phyloP scores from a whole-genome alignment of 108 stramenopile genomes.

The Nitzschia putrida region DNA sequence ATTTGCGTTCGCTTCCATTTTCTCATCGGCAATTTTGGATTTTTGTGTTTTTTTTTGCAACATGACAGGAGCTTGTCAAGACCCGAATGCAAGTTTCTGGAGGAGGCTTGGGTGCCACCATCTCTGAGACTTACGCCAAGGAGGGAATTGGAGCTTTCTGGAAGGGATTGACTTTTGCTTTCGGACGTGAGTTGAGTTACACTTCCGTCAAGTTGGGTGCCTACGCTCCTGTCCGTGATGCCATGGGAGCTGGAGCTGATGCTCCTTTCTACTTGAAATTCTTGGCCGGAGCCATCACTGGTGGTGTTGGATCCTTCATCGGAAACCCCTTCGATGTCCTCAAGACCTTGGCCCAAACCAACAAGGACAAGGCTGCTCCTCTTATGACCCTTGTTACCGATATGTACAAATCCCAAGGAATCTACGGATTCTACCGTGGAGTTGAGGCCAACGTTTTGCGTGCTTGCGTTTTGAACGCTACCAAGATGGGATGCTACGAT shows the following conservation, averaged over 20 bases:
- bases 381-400: slow-evolving; percentile 57
- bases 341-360: slow-evolving; percentile 87
- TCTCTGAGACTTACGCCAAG: slow-evolving; percentile 44
- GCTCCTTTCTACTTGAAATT: slow-evolving; percentile 85
- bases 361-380: slow-evolving; percentile 61
- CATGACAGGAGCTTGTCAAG: slow-evolving; percentile 78
- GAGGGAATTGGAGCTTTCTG: slow-evolving; percentile 84
- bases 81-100: slow-evolving; percentile 91
- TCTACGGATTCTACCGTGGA: slow-evolving; percentile 90
- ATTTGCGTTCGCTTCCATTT: neutral
- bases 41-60: slow-evolving; percentile 1
- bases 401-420: slow-evolving; percentile 85
- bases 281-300: slow-evolving; percentile 83
- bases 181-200: slow-evolving; percentile 85
- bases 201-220: slow-evolving; percentile 87
- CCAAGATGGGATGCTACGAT: slow-evolving; percentile 93
- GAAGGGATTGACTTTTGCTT: slow-evolving; percentile 89
- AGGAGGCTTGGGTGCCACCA: slow-evolving; percentile 46
- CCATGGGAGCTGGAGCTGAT: slow-evolving; percentile 76
- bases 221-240: slow-evolving; percentile 56
- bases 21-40: neutral
- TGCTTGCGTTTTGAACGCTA: slow-evolving; percentile 91
- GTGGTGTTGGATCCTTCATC: slow-evolving; percentile 80
- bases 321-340: slow-evolving; percentile 90
- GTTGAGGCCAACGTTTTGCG: slow-evolving; percentile 82